Evolutionary conservation across 2,329 filamentous ascomycete genomes (phyloP).

Genomic region (Ciborinia camelliae): DNA sequence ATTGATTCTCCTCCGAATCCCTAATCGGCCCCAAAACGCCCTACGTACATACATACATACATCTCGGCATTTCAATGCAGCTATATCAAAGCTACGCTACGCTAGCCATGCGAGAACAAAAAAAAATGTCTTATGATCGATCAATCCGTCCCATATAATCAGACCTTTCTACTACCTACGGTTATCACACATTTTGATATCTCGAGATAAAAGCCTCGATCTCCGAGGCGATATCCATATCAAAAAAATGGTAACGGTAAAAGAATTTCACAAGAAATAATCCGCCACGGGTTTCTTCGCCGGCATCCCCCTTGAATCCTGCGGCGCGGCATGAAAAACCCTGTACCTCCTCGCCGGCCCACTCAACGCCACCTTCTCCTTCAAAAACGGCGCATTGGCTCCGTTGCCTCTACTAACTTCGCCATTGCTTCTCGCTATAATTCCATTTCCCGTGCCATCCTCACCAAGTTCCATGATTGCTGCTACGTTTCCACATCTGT

Average conservation of each 20-base stretch:
- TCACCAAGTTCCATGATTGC: conserved; percentile 91
- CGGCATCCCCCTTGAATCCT: conserved; percentile 95
- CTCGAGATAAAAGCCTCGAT: background rate
- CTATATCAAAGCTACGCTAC: too few relatives aligned
- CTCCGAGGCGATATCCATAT: too few relatives aligned
- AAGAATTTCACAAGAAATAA: conserved; percentile 70
- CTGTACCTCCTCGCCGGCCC: conserved; percentile 88
- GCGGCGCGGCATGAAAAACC: conserved; percentile 94
- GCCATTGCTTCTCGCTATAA: conserved; percentile 38
- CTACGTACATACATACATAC: background rate
- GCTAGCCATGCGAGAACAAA: too few relatives aligned
- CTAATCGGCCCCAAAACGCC: too few relatives aligned
- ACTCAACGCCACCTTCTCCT: conserved; percentile 50
- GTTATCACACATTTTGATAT: background rate
- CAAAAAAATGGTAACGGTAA: background rate
- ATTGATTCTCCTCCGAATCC: too few relatives aligned
- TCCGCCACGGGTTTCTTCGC: conserved; percentile 97
- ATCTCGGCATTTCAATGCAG: background rate
- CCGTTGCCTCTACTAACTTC: conserved; percentile 54
- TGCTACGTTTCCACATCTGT: conserved; percentile 86
- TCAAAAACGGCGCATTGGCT: conserved; percentile 45
- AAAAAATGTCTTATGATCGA: too few relatives aligned
- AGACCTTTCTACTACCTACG: background rate
- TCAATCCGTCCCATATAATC: background rate
- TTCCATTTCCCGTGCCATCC: conserved; percentile 69